phyloP scores from a whole-genome alignment of 257 asterid species.

The Plantago major region DNA sequence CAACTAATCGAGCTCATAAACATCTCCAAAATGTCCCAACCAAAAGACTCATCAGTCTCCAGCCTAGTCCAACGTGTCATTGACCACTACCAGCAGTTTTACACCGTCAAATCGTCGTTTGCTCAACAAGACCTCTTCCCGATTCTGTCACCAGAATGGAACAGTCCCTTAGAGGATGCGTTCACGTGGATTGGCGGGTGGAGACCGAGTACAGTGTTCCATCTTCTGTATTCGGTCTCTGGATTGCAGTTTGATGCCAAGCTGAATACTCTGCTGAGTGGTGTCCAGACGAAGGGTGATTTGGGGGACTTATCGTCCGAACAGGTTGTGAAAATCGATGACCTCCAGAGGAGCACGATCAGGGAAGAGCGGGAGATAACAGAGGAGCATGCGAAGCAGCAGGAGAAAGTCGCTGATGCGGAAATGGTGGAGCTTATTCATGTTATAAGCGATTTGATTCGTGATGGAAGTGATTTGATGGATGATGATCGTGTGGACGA shows the following conservation, averaged over 20 bases:
- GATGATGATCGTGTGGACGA: slow-evolving; percentile 1
- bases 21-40: slow-evolving; percentile 9
- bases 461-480: not conserved
- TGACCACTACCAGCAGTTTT: slow-evolving; percentile 35
- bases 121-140: slow-evolving; percentile 13
- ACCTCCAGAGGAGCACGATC: slow-evolving; percentile 28
- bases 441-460: slow-evolving; percentile 15
- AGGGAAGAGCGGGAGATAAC: slow-evolving; percentile 31
- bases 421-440: slow-evolving; percentile 36
- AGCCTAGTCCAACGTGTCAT: slow-evolving; percentile 6
- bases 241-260: slow-evolving; percentile 30
- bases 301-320: slow-evolving; percentile 21
- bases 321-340: slow-evolving; percentile 27
- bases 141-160: slow-evolving; percentile 37
- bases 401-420: slow-evolving; percentile 31
- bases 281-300: slow-evolving; percentile 17
- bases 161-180: slow-evolving; percentile 35
- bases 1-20: slow-evolving; percentile 25
- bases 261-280: slow-evolving; percentile 22
- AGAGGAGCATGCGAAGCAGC: slow-evolving; percentile 34
- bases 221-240: slow-evolving; percentile 35
- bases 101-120: slow-evolving; percentile 22
- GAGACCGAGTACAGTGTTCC: slow-evolving; percentile 42
- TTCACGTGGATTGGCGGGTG: slow-evolving; percentile 45
- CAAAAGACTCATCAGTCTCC: not conserved